Conservation (phyloP, 1,284 basidiomycete genomes). For the Ustilago trichophora region DNA sequence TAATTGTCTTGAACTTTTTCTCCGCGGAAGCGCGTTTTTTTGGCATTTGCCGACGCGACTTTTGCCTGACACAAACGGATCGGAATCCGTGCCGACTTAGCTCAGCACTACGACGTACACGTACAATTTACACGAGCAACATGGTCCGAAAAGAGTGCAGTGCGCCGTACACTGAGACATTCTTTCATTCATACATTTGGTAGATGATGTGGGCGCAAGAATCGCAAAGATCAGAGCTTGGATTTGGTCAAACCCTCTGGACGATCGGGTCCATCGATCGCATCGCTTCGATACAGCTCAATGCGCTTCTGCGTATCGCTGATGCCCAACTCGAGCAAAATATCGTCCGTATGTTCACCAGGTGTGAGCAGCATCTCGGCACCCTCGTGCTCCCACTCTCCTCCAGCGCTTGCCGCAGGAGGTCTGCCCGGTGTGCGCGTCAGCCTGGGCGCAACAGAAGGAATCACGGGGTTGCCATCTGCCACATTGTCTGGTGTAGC, state of each 20-base stretch:
- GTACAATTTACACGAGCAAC: no score
- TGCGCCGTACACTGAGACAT: no score
- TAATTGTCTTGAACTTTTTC: no score
- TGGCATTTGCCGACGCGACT: no score
- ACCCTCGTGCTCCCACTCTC: constrained; percentile 27
- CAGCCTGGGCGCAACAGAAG: constrained; percentile 60
- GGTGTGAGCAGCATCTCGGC: constrained; percentile 54
- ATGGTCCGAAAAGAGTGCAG: no score
- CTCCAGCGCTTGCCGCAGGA: constrained; percentile 40
- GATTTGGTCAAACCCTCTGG: constrained; percentile 25
- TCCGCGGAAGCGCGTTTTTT: no score
- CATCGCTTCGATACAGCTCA: constrained; percentile 36
- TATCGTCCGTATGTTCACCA: constrained; percentile 60
- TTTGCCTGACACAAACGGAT: no score
- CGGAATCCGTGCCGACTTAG: no score
- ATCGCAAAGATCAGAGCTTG: no score
- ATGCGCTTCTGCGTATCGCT: constrained; percentile 24
- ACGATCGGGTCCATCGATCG: constrained; percentile 52
- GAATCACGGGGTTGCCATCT: constrained; percentile 53
- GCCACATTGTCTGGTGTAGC: constrained; percentile 22
- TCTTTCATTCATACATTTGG: no score
- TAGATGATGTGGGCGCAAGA: no score
- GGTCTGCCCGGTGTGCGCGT: constrained; percentile 57
- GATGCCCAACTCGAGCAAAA: constrained; percentile 53
- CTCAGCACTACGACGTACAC: no score